A percentile compares a stretch with the other conserved stretches of the same genome.
Conservation (phyloP, 164 flowering plant species). For the Vitis riparia region DNA sequence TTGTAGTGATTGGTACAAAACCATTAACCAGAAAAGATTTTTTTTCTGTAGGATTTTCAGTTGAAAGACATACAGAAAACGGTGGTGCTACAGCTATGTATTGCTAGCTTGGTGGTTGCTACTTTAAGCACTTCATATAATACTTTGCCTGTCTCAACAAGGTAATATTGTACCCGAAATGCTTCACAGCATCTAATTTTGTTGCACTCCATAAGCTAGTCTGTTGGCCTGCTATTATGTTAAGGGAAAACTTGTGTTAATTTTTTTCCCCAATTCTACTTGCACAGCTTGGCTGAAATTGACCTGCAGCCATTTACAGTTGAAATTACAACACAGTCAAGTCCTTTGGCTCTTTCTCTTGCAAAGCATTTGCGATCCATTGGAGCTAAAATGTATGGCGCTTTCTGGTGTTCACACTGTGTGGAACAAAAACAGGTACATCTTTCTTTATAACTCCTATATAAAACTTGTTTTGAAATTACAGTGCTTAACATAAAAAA, state of each 20-base stretch:
- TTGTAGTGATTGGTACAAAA: neutral
- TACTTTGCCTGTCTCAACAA: slow-evolving; percentile 35
- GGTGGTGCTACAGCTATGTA: slow-evolving; percentile 51
- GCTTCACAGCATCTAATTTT: neutral
- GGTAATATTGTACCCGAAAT: slow-evolving; percentile 32
- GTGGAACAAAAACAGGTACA: slow-evolving; percentile 88
- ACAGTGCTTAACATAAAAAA: neutral
- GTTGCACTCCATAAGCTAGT: neutral
- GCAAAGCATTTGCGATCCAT: slow-evolving; percentile 76
- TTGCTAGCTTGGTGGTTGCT: slow-evolving; percentile 62
- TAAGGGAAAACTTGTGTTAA: neutral
- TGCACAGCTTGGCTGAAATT: slow-evolving; percentile 48
- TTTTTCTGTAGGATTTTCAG: slow-evolving; percentile 52
- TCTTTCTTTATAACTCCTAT: slow-evolving; percentile 4
- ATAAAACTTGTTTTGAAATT: neutral
- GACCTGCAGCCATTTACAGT: slow-evolving; percentile 59
- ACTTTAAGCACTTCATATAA: slow-evolving; percentile 64
- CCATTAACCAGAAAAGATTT: neutral
- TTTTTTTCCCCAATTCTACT: neutral
- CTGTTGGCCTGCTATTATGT: neutral
- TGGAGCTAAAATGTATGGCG: slow-evolving; percentile 98
- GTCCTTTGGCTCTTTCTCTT: slow-evolving; percentile 70
- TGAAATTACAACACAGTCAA: slow-evolving; percentile 66
- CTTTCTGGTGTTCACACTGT: slow-evolving; percentile 99
- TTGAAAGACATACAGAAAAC: slow-evolving; percentile 52